Conservation (phyloP, 129 eudicot species). For the Artemisia argyi region DNA sequence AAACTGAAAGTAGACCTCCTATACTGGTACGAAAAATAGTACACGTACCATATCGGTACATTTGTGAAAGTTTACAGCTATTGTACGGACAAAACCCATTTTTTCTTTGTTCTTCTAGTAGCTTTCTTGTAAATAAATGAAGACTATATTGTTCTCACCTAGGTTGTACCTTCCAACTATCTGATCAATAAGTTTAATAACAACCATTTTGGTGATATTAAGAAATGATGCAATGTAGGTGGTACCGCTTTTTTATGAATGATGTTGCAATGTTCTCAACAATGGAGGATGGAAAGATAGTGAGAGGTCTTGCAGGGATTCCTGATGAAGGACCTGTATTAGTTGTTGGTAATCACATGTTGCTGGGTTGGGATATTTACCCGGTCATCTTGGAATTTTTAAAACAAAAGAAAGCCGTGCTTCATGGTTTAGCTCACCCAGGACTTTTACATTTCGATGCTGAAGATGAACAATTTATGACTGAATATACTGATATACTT, state of each 20-base stretch:
- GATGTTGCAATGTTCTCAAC: conserved; percentile 75
- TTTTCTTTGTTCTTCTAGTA: background rate
- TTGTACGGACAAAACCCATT: too few relatives aligned
- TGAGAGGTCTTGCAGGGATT: conserved; percentile 77
- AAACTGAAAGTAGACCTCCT: too few relatives aligned
- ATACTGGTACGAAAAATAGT: too few relatives aligned
- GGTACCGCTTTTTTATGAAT: conserved; percentile 28
- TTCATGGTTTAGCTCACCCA: conserved; percentile 37
- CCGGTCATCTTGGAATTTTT: conserved; percentile 52
- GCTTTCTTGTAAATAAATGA: background rate
- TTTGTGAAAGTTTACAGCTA: too few relatives aligned
- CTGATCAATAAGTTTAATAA: background rate
- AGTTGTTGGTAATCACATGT: conserved; percentile 84
- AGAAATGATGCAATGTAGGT: conserved; percentile 39
- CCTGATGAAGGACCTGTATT: conserved; percentile 84
- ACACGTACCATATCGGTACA: too few relatives aligned
- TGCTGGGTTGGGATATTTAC: conserved; percentile 64
- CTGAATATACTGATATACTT: conserved; percentile 24
- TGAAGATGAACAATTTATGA: conserved; percentile 24
- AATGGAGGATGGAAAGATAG: conserved; percentile 69
- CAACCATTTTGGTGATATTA: background rate
- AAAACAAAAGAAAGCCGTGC: conserved; percentile 47
- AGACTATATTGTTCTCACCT: background rate
- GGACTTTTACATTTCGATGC: conserved; percentile 18
- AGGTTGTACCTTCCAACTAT: too few relatives aligned